These are phyloP conservation scores for Pholiota microspora DNA, from an alignment of 768 basidiomycete species.

Conservation along the genomic window DNA sequence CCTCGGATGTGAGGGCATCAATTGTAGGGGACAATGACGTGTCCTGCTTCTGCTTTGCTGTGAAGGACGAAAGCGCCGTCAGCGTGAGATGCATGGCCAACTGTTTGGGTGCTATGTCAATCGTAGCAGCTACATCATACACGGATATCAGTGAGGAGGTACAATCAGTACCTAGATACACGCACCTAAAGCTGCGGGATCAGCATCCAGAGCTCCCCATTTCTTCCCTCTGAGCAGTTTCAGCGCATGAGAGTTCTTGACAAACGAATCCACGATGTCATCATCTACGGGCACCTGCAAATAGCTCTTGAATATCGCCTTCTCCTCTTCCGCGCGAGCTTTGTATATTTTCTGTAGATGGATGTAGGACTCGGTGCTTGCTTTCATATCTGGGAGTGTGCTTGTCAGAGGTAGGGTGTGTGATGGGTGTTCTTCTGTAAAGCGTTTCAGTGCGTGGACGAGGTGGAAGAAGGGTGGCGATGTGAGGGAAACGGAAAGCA, in stretches of 20 bases:
- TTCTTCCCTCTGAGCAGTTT: slow-evolving; percentile 60
- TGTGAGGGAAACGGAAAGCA: slow-evolving; percentile 36
- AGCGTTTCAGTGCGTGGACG: slow-evolving; percentile 68
- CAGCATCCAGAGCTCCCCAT: slow-evolving; percentile 56
- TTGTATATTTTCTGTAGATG: slow-evolving; percentile 86
- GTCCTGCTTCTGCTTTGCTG: slow-evolving; percentile 25
- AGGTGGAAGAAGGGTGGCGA: slow-evolving; percentile 78
- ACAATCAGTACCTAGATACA: slow-evolving; percentile 4
- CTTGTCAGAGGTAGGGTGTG: slow-evolving; percentile 80
- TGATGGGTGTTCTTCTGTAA: slow-evolving; percentile 48
- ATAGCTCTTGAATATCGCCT: slow-evolving; percentile 50
- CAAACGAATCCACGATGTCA: slow-evolving; percentile 62
- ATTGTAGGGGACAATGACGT: slow-evolving; percentile 35
- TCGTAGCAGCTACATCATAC: slow-evolving; percentile 34
- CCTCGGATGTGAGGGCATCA: slow-evolving; percentile 52
- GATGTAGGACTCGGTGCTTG: slow-evolving; percentile 81
- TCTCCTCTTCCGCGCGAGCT: slow-evolving; percentile 69
- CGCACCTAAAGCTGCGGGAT: slow-evolving; percentile 50
- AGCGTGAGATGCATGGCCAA: slow-evolving; percentile 71
- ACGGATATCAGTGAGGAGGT: not conserved
- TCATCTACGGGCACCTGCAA: slow-evolving; percentile 47
- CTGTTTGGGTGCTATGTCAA: slow-evolving; percentile 47
- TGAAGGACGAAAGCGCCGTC: slow-evolving; percentile 50
- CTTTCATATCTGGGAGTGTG: slow-evolving; percentile 94
- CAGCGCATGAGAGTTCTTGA: slow-evolving; percentile 78